Base-by-base conservation (phyloP, 441 rosid species). In the Oxalis stricta region DNA sequence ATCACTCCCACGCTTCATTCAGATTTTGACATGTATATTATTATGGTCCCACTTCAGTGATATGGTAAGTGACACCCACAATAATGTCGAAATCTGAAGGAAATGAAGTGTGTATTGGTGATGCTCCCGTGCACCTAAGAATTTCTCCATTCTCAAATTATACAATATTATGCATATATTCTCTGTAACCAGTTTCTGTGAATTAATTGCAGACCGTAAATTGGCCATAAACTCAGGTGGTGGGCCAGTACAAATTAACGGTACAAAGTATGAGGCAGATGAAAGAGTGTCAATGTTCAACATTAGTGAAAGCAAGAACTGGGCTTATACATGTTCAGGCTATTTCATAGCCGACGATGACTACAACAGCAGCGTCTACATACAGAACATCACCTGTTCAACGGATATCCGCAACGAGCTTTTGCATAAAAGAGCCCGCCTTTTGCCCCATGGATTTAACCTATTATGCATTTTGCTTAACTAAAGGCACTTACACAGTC, bases 401-500 rank as follows among this genome's bases (percentile, higher is more conserved):
- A 20, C 15, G 16, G 3, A 28, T 18, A 29, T 12, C 10, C n/a
- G 28, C 5, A 38, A 1, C 5, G 15, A 40, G 8, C 33, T 1
- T 4, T 9, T 62, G 3, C 53, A 52, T 22, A 12, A 17, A n/a
- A 38, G 46, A 5, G 52, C 53, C 36, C 56, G 64, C 7, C n/a
- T n/a, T 43, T 5, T 38, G 53, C 30, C 64, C 64, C 3, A 44
- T 5, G 21, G 16, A 19, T 5, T 10, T 16, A 9, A 36, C 19
- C 2, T 33, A 66, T 37, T 61, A 58, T 44, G 64, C 38, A 2
- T 59, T 54, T 16, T 65, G 64, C 45, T 31, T 60, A 31, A 36
- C 1, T 10, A 31, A 35, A 3, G 71, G 66, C 1, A 0, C 9
- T 13, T 65, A 65, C 48, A 52, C 18, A 1, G 71, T 60, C 6